Percentiles rank a stretch among this genome's conserved stretches.
Conservation (phyloP, 2,329 filamentous ascomycete genomes). For the Ambrosiella cleistominuta region DNA sequence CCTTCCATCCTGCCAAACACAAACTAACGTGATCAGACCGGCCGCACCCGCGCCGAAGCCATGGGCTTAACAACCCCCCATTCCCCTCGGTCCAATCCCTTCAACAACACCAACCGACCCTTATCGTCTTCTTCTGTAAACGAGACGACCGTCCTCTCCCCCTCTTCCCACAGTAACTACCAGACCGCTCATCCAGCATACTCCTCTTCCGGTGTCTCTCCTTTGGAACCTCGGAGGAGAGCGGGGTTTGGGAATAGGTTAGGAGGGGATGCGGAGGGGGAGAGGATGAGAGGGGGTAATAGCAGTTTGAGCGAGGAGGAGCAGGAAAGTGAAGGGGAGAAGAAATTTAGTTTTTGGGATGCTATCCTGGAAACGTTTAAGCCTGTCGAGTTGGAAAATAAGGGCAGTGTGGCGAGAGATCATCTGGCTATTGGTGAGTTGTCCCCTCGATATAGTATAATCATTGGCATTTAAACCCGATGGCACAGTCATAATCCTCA, state of each 20-base stretch:
- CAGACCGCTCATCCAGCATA: slow-evolving; percentile 4
- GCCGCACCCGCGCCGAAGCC: slow-evolving; percentile 4
- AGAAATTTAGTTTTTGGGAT: slow-evolving; percentile 3
- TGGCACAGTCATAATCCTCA: not conserved
- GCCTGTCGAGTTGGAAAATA: slow-evolving; percentile 66
- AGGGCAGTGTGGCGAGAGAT: slow-evolving; percentile 66
- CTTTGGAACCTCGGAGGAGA: not conserved
- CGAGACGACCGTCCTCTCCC: slow-evolving; percentile 12
- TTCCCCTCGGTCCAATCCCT: not conserved
- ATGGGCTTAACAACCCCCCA: slow-evolving; percentile 1
- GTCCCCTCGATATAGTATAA: not conserved
- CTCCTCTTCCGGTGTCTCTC: not conserved
- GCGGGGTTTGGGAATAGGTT: not conserved
- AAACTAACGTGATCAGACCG: slow-evolving; percentile 1
- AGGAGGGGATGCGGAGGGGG: not conserved
- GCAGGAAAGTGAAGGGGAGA: not conserved
- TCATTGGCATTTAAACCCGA: not conserved
- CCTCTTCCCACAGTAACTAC: slow-evolving; percentile 7
- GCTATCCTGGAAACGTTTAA: slow-evolving; percentile 22
- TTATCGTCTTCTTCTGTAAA: not conserved
- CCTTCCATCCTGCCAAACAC: not conserved
- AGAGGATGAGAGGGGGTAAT: not conserved
- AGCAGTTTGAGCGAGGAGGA: not conserved
- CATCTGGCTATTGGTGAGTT: slow-evolving; percentile 56
- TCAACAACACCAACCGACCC: not conserved